phyloP scores from a whole-genome alignment of 768 basidiomycete genomes.

The Termitomyces sp. region DNA sequence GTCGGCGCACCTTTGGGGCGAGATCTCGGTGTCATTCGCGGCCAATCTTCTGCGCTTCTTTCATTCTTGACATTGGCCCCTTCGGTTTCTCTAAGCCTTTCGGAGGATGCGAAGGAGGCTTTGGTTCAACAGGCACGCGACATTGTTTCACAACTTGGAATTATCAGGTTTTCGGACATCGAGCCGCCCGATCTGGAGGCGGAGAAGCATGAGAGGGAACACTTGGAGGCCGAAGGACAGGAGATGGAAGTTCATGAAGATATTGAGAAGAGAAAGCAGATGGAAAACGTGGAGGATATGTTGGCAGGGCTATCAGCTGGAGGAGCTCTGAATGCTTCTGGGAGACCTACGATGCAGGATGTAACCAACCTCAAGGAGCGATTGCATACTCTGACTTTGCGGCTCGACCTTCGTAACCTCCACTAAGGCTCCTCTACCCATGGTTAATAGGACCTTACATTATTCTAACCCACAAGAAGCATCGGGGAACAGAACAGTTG shows the following conservation, averaged over 20 bases:
- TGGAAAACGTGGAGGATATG: constrained; percentile 56
- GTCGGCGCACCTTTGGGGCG: constrained; percentile 72
- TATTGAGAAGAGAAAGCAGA: constrained; percentile 36
- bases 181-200: constrained; percentile 74
- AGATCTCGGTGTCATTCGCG: constrained; percentile 74
- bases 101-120: constrained; percentile 8
- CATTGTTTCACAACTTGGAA: constrained; percentile 50
- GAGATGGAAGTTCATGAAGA: constrained; percentile 35
- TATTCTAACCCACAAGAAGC: not conserved
- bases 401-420: constrained; percentile 25
- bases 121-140: constrained; percentile 41
- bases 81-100: not conserved
- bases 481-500: not conserved
- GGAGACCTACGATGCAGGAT: constrained; percentile 33
- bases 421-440: constrained; percentile 8
- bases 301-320: constrained; percentile 36
- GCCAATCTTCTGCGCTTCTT: constrained; percentile 58
- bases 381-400: constrained; percentile 22
- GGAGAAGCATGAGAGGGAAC: constrained; percentile 67
- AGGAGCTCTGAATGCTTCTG: constrained; percentile 8
- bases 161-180: constrained; percentile 65
- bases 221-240: constrained; percentile 39
- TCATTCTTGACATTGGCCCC: constrained; percentile 39
- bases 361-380: constrained; percentile 31
- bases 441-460: not conserved